These are phyloP conservation scores for Nicotiana noctiflora DNA, from an alignment of 257 asterid genomes.

Conservation along the genomic window DNA sequence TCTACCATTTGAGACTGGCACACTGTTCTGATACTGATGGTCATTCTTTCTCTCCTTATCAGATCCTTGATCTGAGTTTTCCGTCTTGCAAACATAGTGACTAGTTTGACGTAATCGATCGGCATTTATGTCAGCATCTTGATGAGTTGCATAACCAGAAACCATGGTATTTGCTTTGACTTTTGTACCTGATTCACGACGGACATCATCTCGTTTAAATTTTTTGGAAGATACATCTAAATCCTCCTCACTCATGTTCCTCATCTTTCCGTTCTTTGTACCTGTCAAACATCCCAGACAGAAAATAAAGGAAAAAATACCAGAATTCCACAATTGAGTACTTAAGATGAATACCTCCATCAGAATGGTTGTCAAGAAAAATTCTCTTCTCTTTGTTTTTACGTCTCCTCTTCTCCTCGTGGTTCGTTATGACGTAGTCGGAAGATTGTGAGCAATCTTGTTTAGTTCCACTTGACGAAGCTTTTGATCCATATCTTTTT, in stretches of 20 bases:
- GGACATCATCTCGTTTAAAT: conserved; percentile 44
- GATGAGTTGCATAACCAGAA: conserved; percentile 18
- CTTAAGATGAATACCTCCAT: conserved; percentile 46
- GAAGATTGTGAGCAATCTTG: conserved; percentile 54
- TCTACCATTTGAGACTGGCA: conserved; percentile 42
- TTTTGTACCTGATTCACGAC: conserved; percentile 30
- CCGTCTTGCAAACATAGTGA: conserved; percentile 27
- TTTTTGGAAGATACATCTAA: conserved; percentile 50
- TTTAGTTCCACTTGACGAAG: conserved; percentile 34
- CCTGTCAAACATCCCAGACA: conserved; percentile 30
- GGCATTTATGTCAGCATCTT: conserved; percentile 21
- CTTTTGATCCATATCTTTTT: conserved; percentile 47
- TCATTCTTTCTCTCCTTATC: conserved; percentile 36
- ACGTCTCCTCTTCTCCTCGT: conserved; percentile 35
- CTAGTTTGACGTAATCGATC: conserved; percentile 27
- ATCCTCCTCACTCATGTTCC: conserved; percentile 50
- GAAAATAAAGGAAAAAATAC: not conserved
- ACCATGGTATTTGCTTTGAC: conserved; percentile 28
- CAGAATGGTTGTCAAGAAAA: conserved; percentile 37
- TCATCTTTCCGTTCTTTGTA: conserved; percentile 34
- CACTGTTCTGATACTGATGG: conserved; percentile 34
- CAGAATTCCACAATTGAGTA: conserved; percentile 2
- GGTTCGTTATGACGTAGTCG: conserved; percentile 34
- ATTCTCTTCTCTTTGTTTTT: conserved; percentile 37
- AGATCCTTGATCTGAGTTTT: conserved; percentile 33